Conservation (phyloP, 345 rosid species). For the Ricinus communis region DNA sequence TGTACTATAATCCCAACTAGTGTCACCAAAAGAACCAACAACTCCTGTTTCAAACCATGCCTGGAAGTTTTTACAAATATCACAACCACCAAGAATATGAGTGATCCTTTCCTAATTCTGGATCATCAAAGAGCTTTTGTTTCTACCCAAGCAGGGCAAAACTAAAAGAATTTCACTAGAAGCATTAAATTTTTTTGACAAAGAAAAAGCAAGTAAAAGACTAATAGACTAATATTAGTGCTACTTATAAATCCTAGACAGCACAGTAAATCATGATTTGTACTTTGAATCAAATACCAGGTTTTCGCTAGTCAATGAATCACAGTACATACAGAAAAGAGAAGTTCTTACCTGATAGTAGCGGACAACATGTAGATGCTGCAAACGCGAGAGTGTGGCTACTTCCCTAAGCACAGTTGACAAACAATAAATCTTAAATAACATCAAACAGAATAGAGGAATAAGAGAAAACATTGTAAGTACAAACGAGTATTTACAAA, state of each 20-base stretch:
- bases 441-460: slow-evolving; percentile 1
- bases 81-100: slow-evolving; percentile 24
- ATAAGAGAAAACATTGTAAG: background rate
- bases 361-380: slow-evolving; percentile 99
- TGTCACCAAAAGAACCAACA: slow-evolving; percentile 58
- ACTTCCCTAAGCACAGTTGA: slow-evolving; percentile 72
- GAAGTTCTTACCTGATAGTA: slow-evolving; percentile 75
- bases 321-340: slow-evolving; percentile 24
- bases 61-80: slow-evolving; percentile 46
- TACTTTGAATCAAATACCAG: background rate
- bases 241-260: background rate
- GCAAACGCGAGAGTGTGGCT: slow-evolving; percentile 93
- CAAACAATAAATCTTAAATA: slow-evolving; percentile 21
- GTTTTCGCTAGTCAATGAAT: no score
- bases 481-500: background rate
- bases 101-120: background rate
- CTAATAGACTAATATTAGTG: background rate
- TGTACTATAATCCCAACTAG: slow-evolving; percentile 69
- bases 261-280: background rate
- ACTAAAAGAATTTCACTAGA: background rate
- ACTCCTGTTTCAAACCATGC: slow-evolving; percentile 97
- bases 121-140: slow-evolving; percentile 6
- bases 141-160: background rate
- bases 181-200: background rate
- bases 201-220: background rate